Base-by-base conservation (phyloP, 176 grass and related monocot genomes). In the Musa itinerans region DNA sequence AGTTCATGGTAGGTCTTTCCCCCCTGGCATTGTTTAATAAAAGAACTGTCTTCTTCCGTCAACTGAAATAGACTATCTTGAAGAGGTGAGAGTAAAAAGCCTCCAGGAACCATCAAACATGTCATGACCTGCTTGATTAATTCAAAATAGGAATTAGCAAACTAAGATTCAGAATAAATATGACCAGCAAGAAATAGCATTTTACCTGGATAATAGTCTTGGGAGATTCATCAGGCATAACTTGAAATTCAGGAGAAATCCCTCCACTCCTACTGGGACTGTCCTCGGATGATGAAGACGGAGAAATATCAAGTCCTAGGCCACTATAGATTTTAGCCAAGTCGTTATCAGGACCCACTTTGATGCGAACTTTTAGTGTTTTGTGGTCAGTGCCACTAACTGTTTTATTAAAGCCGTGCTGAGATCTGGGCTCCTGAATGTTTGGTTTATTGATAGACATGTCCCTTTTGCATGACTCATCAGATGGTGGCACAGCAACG, bases 361-460 rank as follows among this genome's bases (percentile, higher is more conserved):
- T 99, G 68, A 99, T 99, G 78, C 95, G 91, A 71, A 99, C 90
- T 83, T 99, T 99, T 81, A 92, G 82, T 66, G 82, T 89, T 53
- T 89, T 99, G 63, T 87, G 88, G 75, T 92, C 88, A 52, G 79
- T 77, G 19, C 25, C 72, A 75, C 86, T 92, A 53, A 75, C 76
- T 58, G 83, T 72, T 34, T 67, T 87, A 74, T 83, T 82, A 12
- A 80, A 78, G 16, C 84, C 83, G 82, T 86, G 72, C 64, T 76
- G 83, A 14, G 53, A 58, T 53, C 1, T 70, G 27, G 83, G 78
- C 54, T 56, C 63, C 53, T 88, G 77, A 51, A 65, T 78, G 67
- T 74, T 78, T 84, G 79, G 26, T 29, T 68, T 76, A 65, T 71
- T 72, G 73, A 69, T 50, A 69, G 11, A 63, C 19, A 21, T 76